Base-by-base conservation (phyloP, 768 basidiomycete species). In the Cubamyces sp. region DNA sequence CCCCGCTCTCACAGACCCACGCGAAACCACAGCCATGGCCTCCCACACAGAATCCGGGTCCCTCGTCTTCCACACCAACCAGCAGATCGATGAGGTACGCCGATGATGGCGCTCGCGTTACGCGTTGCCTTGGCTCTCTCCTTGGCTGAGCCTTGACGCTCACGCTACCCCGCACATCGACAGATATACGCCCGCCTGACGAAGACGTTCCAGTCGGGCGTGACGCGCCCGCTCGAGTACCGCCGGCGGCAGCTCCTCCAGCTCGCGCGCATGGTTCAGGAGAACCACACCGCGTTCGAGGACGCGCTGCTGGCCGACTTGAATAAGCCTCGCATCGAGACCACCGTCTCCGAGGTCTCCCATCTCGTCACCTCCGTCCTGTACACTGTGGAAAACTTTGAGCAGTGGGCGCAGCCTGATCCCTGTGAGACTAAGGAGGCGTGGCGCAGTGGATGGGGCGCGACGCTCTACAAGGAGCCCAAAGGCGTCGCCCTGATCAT, bases 401-500 rank as follows among this genome's bases (percentile, higher is more conserved):
- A 84, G 12, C 78, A 80, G 40, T 92, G 91, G 91, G 74, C 77
- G 2, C 76, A 74, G 52, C 77, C 82, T 0, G 78, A 79, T 56
- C 72, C 68, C 7, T 67, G 77, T 19, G 74, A 74, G 0, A 72
- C 78, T 16, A 69, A 72, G 2, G 75, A 80, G 0, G 80, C 76
- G 39, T 81, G 75, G 76, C 81, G 84, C 61, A 77, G 77, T 57
- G 58, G 73, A 3, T 85, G 86, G 83, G 80, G 77, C 8, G 81
- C 87, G 1, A 81, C 77, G 5, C 59, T 89, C 1, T 71, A 81
- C 70, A 85, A 81, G 61, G 77, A 76, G 34, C 82, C 89, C 7
- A 91, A 85, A 70, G 88, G 88, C 5, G 81, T 82, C 7, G 84
- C 79, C 8, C 70, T 89, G 47, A 80, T 87, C 61, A 85, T 90